Evolutionary conservation across 73 alveolate genomes (phyloP).

Genomic region (Blepharisma japonicum): DNA sequence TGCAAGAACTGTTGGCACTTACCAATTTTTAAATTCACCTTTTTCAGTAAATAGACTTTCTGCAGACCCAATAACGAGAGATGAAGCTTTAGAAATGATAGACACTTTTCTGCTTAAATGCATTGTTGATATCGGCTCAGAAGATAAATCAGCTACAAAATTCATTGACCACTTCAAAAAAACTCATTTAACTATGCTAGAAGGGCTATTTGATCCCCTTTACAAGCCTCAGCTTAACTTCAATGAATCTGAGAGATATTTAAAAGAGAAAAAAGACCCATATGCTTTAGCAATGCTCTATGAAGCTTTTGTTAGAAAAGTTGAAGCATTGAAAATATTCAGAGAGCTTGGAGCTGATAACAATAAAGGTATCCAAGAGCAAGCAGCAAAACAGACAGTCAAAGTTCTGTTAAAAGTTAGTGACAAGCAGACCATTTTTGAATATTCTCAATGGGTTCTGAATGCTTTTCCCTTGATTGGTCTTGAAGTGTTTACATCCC

Average conservation of each 20-base stretch:
- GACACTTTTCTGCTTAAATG: conserved; percentile 29
- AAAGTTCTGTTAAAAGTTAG: conserved; percentile 14
- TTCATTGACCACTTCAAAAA: not conserved
- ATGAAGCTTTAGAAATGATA: not conserved
- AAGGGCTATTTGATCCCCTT: conserved; percentile 29
- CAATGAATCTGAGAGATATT: conserved; percentile 13
- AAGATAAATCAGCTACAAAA: not conserved
- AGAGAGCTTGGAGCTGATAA: not conserved
- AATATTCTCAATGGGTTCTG: conserved; percentile 22
- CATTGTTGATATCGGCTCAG: not conserved
- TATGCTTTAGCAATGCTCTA: conserved; percentile 25
- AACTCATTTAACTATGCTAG: not conserved
- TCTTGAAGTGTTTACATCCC: conserved; percentile 19
- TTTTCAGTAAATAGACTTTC: not conserved
- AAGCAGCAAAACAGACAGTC: conserved; percentile 16
- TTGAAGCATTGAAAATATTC: conserved; percentile 21
- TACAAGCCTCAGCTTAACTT: conserved; percentile 9
- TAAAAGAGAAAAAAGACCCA: conserved; percentile 14
- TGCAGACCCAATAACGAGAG: conserved; percentile 7
- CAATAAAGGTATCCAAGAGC: not conserved
- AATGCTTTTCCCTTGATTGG: conserved; percentile 21
- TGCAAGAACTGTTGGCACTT: not conserved
- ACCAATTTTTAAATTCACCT: not conserved
- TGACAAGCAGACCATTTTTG: not conserved
- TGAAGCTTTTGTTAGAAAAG: conserved; percentile 24